A percentile compares a stretch with the other conserved stretches of the same genome.
Evolutionary conservation across 2,329 filamentous ascomycete species (phyloP).

Genomic region (Tympanopsis confertula): DNA sequence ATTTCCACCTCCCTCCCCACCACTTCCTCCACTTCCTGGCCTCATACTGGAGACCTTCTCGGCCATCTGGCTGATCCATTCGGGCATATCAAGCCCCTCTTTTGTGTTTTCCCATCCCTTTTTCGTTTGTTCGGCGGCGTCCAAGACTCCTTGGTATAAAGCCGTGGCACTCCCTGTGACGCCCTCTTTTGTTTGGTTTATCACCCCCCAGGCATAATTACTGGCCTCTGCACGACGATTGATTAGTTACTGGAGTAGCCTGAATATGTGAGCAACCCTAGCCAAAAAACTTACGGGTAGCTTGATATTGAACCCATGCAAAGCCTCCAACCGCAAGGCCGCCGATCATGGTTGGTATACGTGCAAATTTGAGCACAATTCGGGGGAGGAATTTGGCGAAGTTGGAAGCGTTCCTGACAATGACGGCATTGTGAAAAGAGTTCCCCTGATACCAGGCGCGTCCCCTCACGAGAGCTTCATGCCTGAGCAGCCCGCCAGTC

Average conservation of each 20-base stretch:
- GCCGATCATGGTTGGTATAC: conserved; percentile 83
- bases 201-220: conserved; percentile 65
- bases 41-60: conserved; percentile 33
- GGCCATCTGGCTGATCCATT: conserved; percentile 68
- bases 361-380: conserved; percentile 77
- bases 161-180: conserved; percentile 57
- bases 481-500: conserved; percentile 56
- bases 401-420: conserved; percentile 47
- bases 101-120: conserved; percentile 76
- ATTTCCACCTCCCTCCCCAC: conserved; percentile 15
- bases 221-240: conserved; percentile 47
- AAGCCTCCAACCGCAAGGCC: conserved; percentile 76
- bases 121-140: conserved; percentile 67
- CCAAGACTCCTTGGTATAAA: conserved; percentile 61
- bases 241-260: conserved; percentile 29
- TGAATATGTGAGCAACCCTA: conserved; percentile 16
- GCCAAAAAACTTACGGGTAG: conserved; percentile 52
- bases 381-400: conserved; percentile 65
- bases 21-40: conserved; percentile 12
- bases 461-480: conserved; percentile 49
- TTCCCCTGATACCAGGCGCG: conserved; percentile 72
- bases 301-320: conserved; percentile 93
- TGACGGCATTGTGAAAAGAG: conserved; percentile 70
- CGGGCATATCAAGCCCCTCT: conserved; percentile 55
- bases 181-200: conserved; percentile 61